Conservation (phyloP, 345 rosid species). For the Corchorus capsularis region DNA sequence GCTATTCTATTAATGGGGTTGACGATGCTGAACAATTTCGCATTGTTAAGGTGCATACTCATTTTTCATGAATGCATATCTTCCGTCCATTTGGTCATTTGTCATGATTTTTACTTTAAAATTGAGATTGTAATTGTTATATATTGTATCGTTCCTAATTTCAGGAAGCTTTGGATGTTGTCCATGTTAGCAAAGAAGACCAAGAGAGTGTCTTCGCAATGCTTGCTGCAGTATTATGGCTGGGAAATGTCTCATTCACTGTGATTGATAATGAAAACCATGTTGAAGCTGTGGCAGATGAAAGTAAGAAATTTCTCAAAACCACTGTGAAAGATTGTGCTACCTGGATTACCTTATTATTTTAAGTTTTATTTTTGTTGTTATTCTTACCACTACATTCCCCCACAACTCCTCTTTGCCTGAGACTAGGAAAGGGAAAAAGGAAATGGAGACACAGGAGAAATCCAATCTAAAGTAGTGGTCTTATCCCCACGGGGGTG, state of each 20-base stretch:
- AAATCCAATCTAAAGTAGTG: neutral
- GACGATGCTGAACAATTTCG: conserved; percentile 79
- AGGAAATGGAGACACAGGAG: neutral
- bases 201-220: conserved; percentile 94
- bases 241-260: conserved; percentile 83
- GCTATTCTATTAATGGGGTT: conserved; percentile 75
- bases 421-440: conserved; percentile 1
- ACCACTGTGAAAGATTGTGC: neutral
- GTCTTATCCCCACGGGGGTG: neutral
- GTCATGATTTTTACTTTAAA: conserved; percentile 6
- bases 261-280: conserved; percentile 92
- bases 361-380: neutral
- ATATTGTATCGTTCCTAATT: conserved; percentile 24
- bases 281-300: conserved; percentile 79
- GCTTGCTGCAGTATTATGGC: conserved; percentile 98
- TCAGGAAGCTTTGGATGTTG: conserved; percentile 96
- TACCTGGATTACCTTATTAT: neutral
- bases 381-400: conserved; percentile 4
- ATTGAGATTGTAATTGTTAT: conserved; percentile 10
- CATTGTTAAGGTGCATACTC: conserved; percentile 59
- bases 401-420: neutral
- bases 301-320: conserved; percentile 55
- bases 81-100: conserved; percentile 13
- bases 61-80: conserved; percentile 11
- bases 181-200: conserved; percentile 94